These are phyloP conservation scores for Metroxylon sagu DNA, from an alignment of 176 grass and related monocot genomes.

Conservation along the genomic window DNA sequence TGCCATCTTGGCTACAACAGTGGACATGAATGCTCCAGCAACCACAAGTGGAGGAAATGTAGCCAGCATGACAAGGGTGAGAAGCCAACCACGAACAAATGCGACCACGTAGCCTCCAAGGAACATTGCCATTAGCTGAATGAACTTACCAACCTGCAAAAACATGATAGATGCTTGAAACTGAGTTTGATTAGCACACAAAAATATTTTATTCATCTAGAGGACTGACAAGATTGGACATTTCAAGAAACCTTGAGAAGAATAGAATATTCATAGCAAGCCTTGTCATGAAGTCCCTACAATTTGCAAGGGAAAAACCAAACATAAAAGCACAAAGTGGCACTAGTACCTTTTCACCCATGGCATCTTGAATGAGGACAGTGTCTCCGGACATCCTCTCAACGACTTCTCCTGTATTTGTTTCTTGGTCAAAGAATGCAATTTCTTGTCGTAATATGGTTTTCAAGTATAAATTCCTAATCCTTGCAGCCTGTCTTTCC, in stretches of 20 bases:
- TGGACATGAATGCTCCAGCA: slow-evolving; percentile 78
- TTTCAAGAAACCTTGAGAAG: no score
- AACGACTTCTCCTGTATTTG: background rate
- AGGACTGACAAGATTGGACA: no score
- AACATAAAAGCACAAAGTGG: background rate
- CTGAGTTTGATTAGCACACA: no score
- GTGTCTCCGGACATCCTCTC: slow-evolving; percentile 5
- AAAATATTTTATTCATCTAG: no score
- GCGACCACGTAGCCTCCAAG: slow-evolving; percentile 78
- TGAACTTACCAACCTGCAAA: slow-evolving; percentile 73
- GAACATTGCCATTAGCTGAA: slow-evolving; percentile 79
- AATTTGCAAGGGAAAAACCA: background rate
- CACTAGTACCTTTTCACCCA: slow-evolving; percentile 2
- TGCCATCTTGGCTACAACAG: slow-evolving; percentile 72
- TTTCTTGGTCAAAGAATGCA: slow-evolving; percentile 6
- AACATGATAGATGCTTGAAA: no score
- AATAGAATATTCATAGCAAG: no score
- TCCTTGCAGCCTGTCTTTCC: slow-evolving; percentile 1
- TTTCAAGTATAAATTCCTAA: slow-evolving; percentile 6
- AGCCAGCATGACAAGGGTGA: slow-evolving; percentile 76
- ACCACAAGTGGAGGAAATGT: slow-evolving; percentile 85
- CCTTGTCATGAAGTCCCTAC: no score
- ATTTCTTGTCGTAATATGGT: slow-evolving; percentile 2
- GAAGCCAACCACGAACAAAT: slow-evolving; percentile 82
- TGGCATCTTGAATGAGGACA: slow-evolving; percentile 1